phyloP scores from a whole-genome alignment of 306 rosid species.

The Sindora glabra region DNA sequence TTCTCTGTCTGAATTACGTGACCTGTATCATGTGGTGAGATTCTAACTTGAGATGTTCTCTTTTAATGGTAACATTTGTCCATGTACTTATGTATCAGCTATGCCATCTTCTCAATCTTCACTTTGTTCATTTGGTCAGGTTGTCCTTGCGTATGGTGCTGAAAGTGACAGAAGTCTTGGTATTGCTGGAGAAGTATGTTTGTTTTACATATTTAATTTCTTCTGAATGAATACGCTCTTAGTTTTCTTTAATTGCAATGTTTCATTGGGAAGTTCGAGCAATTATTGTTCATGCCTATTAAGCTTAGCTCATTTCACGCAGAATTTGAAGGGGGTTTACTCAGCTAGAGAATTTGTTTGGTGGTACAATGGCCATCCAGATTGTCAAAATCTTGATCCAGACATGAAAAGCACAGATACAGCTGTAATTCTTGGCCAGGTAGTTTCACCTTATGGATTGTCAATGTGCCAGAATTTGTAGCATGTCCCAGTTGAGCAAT shows the following conservation, averaged over 20 bases:
- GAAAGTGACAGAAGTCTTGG: constrained; percentile 89
- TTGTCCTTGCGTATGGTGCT: constrained; percentile 90
- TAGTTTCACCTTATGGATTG: constrained; percentile 18
- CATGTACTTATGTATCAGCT: background rate
- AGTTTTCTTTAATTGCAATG: background rate
- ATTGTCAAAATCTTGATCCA: constrained; percentile 62
- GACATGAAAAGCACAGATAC: constrained; percentile 68
- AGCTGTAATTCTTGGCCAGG: constrained; percentile 96
- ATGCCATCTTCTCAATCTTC: constrained; percentile 16
- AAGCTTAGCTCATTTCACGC: background rate
- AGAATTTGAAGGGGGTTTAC: constrained; percentile 65
- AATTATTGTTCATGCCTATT: background rate
- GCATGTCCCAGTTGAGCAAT: background rate
- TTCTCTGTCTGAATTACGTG: constrained; percentile 63
- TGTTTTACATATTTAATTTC: background rate
- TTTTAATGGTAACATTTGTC: constrained; percentile 7
- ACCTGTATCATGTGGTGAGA: constrained; percentile 71
- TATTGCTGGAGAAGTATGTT: constrained; percentile 77
- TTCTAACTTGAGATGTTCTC: constrained; percentile 16
- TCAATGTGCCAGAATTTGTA: background rate
- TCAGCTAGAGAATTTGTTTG: constrained; percentile 97
- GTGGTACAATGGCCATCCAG: constrained; percentile 99
- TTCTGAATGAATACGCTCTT: constrained; percentile 4
- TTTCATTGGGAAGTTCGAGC: constrained; percentile 7
- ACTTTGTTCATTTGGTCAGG: constrained; percentile 44